phyloP scores from a whole-genome alignment of 2,329 filamentous ascomycete genomes.

The Biscogniauxia marginata region DNA sequence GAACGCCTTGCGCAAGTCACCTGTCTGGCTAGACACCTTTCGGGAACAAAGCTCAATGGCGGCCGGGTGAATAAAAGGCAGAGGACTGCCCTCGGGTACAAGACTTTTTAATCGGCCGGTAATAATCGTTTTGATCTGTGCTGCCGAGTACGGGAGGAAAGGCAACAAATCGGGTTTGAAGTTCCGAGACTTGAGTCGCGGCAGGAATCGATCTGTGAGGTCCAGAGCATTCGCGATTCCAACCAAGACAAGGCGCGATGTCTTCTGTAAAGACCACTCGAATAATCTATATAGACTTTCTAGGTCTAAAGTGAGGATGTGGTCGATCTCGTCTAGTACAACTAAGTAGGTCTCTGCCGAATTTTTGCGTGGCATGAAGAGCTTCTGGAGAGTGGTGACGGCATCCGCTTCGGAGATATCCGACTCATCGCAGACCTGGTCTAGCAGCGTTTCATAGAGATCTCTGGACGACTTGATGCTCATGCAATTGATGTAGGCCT shows the following conservation, averaged over 20 bases:
- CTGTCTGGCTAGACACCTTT: constrained; percentile 91
- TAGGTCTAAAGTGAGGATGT: constrained; percentile 83
- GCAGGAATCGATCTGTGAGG: constrained; percentile 90
- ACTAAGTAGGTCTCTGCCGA: constrained; percentile 68
- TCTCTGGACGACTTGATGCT: constrained; percentile 88
- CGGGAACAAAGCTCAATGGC: constrained; percentile 92
- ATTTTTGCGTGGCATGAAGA: constrained; percentile 66
- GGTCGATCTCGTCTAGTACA: constrained; percentile 91
- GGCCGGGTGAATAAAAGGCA: constrained; percentile 90
- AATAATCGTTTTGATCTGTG: constrained; percentile 85
- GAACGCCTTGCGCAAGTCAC: constrained; percentile 91
- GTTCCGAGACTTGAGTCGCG: constrained; percentile 87
- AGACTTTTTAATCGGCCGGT: constrained; percentile 77
- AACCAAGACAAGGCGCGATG: constrained; percentile 77
- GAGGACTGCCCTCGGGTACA: constrained; percentile 54
- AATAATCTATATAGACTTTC: constrained; percentile 93
- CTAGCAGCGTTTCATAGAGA: constrained; percentile 75
- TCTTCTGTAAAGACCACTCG: constrained; percentile 85
- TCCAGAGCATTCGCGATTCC: constrained; percentile 97
- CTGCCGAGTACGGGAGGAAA: constrained; percentile 87
- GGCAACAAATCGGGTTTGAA: constrained; percentile 86
- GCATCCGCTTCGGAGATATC: constrained; percentile 66
- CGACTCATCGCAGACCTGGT: constrained; percentile 60
- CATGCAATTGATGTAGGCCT: constrained; percentile 93
- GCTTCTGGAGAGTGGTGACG: constrained; percentile 63